Evolutionary conservation across 2,329 filamentous ascomycete genomes (phyloP), one percentile per base, ranked within the genome.

Genomic region (Aspergillus neotritici): DNA sequence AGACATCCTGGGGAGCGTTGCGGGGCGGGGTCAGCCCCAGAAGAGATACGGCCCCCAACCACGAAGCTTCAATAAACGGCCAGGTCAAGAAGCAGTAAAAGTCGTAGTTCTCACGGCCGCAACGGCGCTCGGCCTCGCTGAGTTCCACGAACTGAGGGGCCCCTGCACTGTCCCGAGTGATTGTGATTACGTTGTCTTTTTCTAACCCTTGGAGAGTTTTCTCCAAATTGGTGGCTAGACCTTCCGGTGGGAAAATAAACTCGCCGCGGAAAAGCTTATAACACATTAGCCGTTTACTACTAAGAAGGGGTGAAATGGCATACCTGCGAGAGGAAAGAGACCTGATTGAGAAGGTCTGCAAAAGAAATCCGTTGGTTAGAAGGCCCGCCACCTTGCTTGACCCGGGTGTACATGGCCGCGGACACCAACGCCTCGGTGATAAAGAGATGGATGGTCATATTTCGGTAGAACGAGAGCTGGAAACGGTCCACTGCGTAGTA

Each of bases 71-170:
- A 53, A 97, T 90, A 55, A 98, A 98, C 0, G 93, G 93, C 93
- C 93, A 98, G 50, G 98, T 88, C 14, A 98, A 71, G 74, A 97
- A 98, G 69, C 91, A 97, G 69, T 97, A 97, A 67, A 98, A 98
- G 62, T 98, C 93, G 58, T 86, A 98, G 58, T 96, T 97, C 66
- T 98, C 93, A 31, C 91, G 76, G 1, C 93, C 93, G 5, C 78
- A 82, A 25, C 77, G 74, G 13, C 90, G 78, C 65, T 98, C 93
- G 3, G 77, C 70, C 5, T 86, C 79, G 13, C 86, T 84, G 6
- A 98, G 73, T 4, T 88, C 87, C 31, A 96, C 72, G 43, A 72
- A 71, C n/a, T 88, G 77, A 0, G 76, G 73, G 0, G 73, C 75
- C 4, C 73, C 68, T 0, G 73, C 68, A 31, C 78, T 69, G 40